Percentiles rank a stretch among this genome's conserved stretches.
phyloP scores from a whole-genome alignment of 2,329 filamentous ascomycete species.

The Pezicula radicicola region DNA sequence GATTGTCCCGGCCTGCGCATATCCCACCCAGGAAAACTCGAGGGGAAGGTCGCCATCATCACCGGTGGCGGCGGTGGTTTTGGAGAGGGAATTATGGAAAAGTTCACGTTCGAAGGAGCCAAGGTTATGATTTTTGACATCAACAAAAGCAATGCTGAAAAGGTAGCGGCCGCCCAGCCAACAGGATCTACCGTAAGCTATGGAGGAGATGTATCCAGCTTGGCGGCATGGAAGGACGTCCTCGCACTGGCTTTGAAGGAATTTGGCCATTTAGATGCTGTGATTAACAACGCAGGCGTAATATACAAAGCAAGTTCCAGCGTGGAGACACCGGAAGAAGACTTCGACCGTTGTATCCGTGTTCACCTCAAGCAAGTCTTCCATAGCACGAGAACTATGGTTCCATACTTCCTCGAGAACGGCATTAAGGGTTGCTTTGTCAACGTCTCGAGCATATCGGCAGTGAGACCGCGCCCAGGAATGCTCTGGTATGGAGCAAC shows the following conservation, averaged over 20 bases:
- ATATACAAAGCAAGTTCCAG: not conserved
- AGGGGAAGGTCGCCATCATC: not conserved
- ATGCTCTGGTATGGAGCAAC: no score
- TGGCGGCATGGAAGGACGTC: not conserved
- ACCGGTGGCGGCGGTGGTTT: not conserved
- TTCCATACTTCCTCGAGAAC: no score
- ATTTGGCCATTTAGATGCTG: slow-evolving; percentile 30
- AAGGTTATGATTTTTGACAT: not conserved
- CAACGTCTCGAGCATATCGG: no score
- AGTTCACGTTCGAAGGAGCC: not conserved
- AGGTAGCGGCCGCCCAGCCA: not conserved
- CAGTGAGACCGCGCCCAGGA: no score
- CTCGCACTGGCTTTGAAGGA: not conserved
- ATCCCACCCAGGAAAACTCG: not conserved
- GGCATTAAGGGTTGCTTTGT: no score
- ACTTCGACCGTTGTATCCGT: not conserved
- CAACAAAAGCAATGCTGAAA: not conserved
- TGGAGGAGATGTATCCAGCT: not conserved
- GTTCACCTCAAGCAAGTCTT: no score
- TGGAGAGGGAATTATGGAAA: not conserved
- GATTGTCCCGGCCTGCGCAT: no score
- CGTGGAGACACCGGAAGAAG: not conserved
- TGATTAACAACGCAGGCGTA: slow-evolving; percentile 39
- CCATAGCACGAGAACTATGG: no score
- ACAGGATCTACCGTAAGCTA: not conserved